A percentile compares a stretch with the other conserved stretches of the same genome.
Conservation (phyloP, 441 rosid genomes). For the Theobroma grandiflorum region DNA sequence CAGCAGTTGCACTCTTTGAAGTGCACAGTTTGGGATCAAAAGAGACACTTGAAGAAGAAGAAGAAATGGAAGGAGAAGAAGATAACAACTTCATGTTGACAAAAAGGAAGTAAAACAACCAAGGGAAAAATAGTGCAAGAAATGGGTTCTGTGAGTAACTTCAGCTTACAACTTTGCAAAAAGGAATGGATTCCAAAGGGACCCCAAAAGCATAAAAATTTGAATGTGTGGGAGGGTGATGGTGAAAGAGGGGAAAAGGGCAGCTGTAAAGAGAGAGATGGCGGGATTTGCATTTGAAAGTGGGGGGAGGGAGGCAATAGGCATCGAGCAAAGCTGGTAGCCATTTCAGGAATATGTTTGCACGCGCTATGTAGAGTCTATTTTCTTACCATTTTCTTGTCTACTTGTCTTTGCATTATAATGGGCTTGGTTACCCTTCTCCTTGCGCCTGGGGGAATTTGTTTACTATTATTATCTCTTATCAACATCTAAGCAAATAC, state of each 20-base stretch:
- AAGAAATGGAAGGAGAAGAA: constrained; percentile 45
- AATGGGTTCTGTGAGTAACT: constrained; percentile 22
- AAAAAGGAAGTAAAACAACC: constrained; percentile 15
- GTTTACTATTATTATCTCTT: not conserved
- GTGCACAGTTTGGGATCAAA: constrained; percentile 39
- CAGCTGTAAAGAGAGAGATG: constrained; percentile 18
- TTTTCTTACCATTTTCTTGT: constrained; percentile 26
- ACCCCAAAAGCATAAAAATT: constrained; percentile 16
- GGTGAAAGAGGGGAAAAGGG: constrained; percentile 1
- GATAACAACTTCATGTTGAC: constrained; percentile 46
- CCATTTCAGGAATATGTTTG: constrained; percentile 37
- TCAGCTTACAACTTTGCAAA: constrained; percentile 24
- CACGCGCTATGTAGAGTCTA: constrained; percentile 61
- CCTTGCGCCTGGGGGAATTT: not conserved
- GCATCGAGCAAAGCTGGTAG: constrained; percentile 25
- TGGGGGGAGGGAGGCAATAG: constrained; percentile 1
- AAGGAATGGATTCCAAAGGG: constrained; percentile 23
- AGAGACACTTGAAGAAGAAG: constrained; percentile 42
- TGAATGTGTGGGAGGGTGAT: constrained; percentile 22
- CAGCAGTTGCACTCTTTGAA: constrained; percentile 44
- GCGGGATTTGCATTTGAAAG: constrained; percentile 57
- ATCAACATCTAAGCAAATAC: no score
- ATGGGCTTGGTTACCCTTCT: not conserved
- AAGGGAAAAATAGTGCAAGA: constrained; percentile 17
- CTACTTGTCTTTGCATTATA: not conserved